Percentiles rank a stretch among this genome's conserved stretches.
These are phyloP conservation scores for Chenopodium suecicum DNA, from an alignment of 148 eudicot genomes.

Conservation along the genomic window DNA sequence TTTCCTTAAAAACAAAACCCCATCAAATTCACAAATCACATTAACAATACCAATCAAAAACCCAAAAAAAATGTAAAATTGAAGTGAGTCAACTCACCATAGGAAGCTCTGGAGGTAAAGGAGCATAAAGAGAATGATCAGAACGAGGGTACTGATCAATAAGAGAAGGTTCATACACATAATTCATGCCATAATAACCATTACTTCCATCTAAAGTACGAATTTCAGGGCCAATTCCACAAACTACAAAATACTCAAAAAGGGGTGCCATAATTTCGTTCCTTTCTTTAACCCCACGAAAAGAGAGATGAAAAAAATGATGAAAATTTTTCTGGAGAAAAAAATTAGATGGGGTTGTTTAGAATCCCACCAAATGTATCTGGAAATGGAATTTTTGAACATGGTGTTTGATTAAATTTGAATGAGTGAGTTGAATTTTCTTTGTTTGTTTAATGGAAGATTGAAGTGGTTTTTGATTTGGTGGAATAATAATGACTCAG, in stretches of 20 bases:
- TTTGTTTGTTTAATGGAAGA: neutral
- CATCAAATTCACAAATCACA: no score
- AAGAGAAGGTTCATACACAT: constrained; percentile 22
- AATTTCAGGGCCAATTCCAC: constrained; percentile 30
- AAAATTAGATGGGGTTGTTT: constrained; percentile 1
- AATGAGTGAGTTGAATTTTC: neutral
- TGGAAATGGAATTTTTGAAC: constrained; percentile 2
- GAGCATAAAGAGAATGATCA: constrained; percentile 12
- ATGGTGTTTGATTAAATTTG: neutral
- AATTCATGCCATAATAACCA: constrained; percentile 29
- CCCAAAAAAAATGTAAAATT: neutral
- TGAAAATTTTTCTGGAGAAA: neutral
- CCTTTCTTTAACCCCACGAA: neutral
- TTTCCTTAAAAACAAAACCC: no score
- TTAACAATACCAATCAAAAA: no score
- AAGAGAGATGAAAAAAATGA: neutral
- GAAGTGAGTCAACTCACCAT: constrained; percentile 15
- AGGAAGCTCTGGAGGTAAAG: constrained; percentile 30
- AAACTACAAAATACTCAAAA: constrained; percentile 30
- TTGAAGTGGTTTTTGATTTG: neutral
- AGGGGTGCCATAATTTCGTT: neutral
- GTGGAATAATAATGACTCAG: neutral
- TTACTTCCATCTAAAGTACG: constrained; percentile 22
- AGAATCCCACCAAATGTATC: neutral
- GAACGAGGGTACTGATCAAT: constrained; percentile 31